These are phyloP conservation scores for Trametes villosa DNA, from an alignment of 768 basidiomycete genomes.

Conservation along the genomic window DNA sequence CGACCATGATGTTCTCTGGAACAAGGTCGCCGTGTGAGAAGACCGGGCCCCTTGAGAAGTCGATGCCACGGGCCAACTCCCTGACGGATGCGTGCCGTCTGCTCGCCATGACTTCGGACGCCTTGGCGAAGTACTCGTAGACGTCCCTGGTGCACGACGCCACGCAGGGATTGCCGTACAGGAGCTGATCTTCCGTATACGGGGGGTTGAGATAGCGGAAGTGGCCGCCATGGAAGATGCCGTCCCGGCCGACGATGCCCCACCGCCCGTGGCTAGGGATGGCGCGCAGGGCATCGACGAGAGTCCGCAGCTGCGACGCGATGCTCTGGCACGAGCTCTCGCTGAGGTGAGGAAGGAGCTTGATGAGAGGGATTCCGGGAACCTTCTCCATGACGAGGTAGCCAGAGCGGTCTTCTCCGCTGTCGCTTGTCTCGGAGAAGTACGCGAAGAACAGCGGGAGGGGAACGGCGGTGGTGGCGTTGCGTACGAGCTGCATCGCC, in stretches of 20 bases:
- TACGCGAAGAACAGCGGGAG: not conserved
- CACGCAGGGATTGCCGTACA: not conserved
- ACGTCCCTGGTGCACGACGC: not conserved
- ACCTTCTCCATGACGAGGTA: not conserved
- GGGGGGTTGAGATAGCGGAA: not conserved
- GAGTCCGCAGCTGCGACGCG: not conserved
- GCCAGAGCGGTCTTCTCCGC: not conserved
- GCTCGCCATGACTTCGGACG: not conserved
- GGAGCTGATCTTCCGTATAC: not conserved
- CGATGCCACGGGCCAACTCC: not conserved
- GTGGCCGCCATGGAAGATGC: not conserved
- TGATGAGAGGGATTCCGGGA: not conserved
- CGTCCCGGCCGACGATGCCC: not conserved
- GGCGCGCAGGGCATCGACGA: not conserved
- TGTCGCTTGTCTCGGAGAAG: not conserved
- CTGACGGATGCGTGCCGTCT: not conserved
- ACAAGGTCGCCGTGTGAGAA: conserved; percentile 1
- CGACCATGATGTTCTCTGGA: conserved; percentile 4
- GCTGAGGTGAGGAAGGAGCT: not conserved
- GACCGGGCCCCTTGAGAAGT: not conserved
- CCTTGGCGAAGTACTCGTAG: not conserved
- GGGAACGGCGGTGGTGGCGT: not conserved
- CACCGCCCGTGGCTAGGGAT: not conserved
- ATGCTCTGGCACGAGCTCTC: not conserved
- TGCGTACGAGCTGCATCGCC: not conserved